These are phyloP conservation scores for Aspergillus homomorphus DNA, from an alignment of 495 filamentous ascomycete species.

Conservation along the genomic window DNA sequence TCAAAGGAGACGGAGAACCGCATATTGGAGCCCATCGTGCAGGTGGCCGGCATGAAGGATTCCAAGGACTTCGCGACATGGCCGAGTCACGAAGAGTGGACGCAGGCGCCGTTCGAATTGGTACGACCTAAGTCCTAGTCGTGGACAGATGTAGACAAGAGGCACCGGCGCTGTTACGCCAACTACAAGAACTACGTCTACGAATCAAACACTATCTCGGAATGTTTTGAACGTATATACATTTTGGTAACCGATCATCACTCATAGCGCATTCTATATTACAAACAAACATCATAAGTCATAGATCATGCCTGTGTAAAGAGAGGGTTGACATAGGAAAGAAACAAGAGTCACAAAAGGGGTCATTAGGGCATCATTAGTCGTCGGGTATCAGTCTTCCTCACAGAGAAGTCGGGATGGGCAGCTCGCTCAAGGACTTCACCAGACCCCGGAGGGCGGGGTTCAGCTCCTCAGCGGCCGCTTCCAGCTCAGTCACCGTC, in stretches of 20 bases:
- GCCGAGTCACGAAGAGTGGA: too few relatives aligned
- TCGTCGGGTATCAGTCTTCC: neutral
- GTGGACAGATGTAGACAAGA: too few relatives aligned
- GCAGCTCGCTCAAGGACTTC: conserved; percentile 14
- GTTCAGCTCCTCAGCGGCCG: conserved; percentile 13
- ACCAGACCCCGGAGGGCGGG: conserved; percentile 12
- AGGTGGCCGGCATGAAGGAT: too few relatives aligned
- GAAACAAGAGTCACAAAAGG: neutral
- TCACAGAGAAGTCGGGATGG: conserved; percentile 2
- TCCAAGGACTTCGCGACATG: too few relatives aligned
- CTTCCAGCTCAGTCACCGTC: conserved; percentile 9
- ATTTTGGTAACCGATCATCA: neutral
- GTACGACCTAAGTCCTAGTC: too few relatives aligned
- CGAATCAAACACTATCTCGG: too few relatives aligned
- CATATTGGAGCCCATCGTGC: too few relatives aligned
- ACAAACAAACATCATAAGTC: neutral
- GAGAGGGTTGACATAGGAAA: neutral
- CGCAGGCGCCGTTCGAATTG: too few relatives aligned
- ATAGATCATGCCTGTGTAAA: neutral
- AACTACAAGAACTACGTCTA: too few relatives aligned
- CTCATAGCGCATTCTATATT: neutral
- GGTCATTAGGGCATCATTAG: neutral
- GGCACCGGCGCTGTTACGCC: too few relatives aligned
- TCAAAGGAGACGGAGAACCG: too few relatives aligned
- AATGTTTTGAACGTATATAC: neutral